A percentile compares a stretch with the other conserved stretches of the same genome.
Evolutionary conservation across 176 grass and related monocot genomes (phyloP).

Genomic region (Eleusine coracana): DNA sequence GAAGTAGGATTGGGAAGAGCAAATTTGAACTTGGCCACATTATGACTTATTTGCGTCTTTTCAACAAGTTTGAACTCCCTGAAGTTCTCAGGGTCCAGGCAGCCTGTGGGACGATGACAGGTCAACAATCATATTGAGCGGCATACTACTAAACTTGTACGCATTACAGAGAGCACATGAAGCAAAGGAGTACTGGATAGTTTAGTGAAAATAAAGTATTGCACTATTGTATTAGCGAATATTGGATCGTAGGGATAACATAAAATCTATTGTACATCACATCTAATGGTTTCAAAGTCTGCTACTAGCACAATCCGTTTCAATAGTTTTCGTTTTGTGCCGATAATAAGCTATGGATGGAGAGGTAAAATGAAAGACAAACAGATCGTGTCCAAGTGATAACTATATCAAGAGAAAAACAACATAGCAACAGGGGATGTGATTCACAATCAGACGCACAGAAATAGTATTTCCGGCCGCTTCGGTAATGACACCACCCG

Average conservation of each 20-base stretch:
- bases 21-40: conserved; percentile 91
- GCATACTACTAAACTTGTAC: background rate
- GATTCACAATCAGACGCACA: background rate
- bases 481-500: background rate
- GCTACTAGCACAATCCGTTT: too few species aligned
- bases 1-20: conserved; percentile 75
- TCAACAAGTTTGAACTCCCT: conserved; percentile 87
- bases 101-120: conserved; percentile 38
- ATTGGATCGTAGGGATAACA: background rate
- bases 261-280: background rate
- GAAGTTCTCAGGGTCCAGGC: conserved; percentile 90
- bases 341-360: background rate
- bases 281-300: background rate
- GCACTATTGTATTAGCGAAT: background rate
- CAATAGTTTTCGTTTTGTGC: background rate
- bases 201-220: background rate
- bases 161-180: background rate
- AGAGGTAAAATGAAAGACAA: background rate
- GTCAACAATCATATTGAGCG: background rate
- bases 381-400: background rate
- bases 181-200: background rate
- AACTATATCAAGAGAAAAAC: background rate
- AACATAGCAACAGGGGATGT: background rate
- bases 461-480: background rate
- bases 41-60: conserved; percentile 87